Evolutionary conservation across 2,329 filamentous ascomycete genomes (phyloP).

Genomic region (Pestalotiopsis sp.): DNA sequence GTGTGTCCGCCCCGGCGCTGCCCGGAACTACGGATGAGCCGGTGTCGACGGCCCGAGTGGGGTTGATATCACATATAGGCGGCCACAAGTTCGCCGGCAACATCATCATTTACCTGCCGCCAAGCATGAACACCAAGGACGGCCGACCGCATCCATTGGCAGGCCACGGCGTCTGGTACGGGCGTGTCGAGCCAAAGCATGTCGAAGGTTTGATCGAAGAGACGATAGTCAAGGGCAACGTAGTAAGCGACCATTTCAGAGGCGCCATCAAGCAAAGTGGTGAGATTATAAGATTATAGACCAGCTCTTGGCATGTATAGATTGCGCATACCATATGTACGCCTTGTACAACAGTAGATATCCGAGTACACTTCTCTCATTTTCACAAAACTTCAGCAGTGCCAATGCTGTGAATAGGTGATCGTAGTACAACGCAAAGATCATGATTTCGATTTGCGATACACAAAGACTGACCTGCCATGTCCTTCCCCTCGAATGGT

Average conservation of each 20-base stretch:
- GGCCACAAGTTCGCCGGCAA: constrained; percentile 89
- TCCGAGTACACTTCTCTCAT: neutral
- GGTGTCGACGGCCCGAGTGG: constrained; percentile 59
- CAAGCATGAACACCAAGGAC: constrained; percentile 41
- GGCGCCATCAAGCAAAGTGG: constrained; percentile 65
- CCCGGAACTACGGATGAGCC: constrained; percentile 24
- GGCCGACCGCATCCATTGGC: constrained; percentile 60
- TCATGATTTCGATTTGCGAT: neutral
- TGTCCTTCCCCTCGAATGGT: constrained; percentile 25
- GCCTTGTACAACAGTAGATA: neutral
- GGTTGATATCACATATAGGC: constrained; percentile 77
- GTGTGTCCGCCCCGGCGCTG: constrained; percentile 30
- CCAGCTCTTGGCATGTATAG: neutral
- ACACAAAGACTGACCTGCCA: constrained; percentile 47
- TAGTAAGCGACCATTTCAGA: constrained; percentile 73
- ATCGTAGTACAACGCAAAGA: neutral
- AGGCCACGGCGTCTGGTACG: constrained; percentile 82
- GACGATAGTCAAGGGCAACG: constrained; percentile 68
- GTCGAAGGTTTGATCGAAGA: constrained; percentile 76
- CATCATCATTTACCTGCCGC: constrained; percentile 79
- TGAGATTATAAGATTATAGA: constrained; percentile 53
- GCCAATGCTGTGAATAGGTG: neutral
- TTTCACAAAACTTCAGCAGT: neutral
- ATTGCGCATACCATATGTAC: neutral
- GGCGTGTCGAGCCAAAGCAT: constrained; percentile 73